These are phyloP conservation scores for Quercus wislizeni DNA, from an alignment of 306 rosid genomes.

Conservation along the genomic window DNA sequence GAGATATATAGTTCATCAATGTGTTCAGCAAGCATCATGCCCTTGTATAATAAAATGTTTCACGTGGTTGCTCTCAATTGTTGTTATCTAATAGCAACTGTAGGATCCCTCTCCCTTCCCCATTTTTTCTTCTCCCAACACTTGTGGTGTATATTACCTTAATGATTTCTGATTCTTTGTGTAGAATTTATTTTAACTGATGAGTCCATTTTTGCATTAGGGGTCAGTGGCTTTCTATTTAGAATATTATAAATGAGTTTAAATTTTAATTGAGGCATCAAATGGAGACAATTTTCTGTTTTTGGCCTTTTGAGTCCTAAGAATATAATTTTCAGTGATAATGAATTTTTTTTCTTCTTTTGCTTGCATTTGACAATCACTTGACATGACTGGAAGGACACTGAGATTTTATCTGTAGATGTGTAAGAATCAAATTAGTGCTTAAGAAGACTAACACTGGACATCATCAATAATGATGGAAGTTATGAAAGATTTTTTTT, in stretches of 20 bases:
- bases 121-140: background rate
- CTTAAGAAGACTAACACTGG: background rate
- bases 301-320: background rate
- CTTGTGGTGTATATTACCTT: background rate
- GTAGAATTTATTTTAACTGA: background rate
- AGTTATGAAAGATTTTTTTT: background rate
- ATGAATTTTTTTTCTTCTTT: no score
- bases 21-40: conserved; percentile 39
- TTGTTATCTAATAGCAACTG: conserved; percentile 31
- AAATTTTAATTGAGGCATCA: background rate
- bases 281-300: background rate
- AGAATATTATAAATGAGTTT: background rate
- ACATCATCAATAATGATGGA: background rate
- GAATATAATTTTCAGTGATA: no score
- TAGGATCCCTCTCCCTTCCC: conserved; percentile 17
- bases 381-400: background rate
- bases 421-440: background rate
- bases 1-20: conserved; percentile 52
- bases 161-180: background rate
- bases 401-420: background rate
- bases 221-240: background rate
- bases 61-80: conserved; percentile 27
- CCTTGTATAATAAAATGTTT: conserved; percentile 54
- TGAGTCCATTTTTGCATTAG: background rate
- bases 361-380: background rate